These are phyloP conservation scores for Biscogniauxia marginata DNA, from an alignment of 2,329 filamentous ascomycete species.

Conservation along the genomic window DNA sequence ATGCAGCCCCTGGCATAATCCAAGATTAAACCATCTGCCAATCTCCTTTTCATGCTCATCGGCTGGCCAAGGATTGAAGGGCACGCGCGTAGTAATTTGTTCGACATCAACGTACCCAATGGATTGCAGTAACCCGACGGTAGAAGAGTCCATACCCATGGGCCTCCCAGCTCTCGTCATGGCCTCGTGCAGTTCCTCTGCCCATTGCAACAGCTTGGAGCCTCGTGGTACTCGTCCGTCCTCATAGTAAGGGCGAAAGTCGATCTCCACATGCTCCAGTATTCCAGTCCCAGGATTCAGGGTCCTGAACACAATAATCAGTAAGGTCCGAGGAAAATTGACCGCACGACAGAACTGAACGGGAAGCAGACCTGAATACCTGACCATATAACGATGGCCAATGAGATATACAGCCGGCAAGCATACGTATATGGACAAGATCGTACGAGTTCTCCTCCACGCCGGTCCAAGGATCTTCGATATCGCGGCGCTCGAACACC, in stretches of 20 bases:
- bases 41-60: slow-evolving; percentile 65
- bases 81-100: slow-evolving; percentile 66
- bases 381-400: slow-evolving; percentile 76
- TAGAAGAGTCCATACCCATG: slow-evolving; percentile 58
- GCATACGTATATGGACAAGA: slow-evolving; percentile 78
- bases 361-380: slow-evolving; percentile 56
- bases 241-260: slow-evolving; percentile 73
- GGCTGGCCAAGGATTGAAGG: slow-evolving; percentile 70
- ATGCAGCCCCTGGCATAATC: slow-evolving; percentile 70
- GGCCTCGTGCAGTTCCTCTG: slow-evolving; percentile 63
- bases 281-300: slow-evolving; percentile 72
- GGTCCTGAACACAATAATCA: slow-evolving; percentile 53
- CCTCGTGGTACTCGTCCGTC: slow-evolving; percentile 45
- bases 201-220: slow-evolving; percentile 67
- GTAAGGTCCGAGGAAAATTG: slow-evolving; percentile 6
- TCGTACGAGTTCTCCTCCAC: slow-evolving; percentile 63
- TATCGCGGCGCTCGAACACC: slow-evolving; percentile 69
- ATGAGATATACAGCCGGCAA: slow-evolving; percentile 72
- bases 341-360: not conserved
- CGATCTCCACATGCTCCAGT: slow-evolving; percentile 88
- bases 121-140: slow-evolving; percentile 58
- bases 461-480: slow-evolving; percentile 69
- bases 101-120: slow-evolving; percentile 80
- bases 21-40: slow-evolving; percentile 81
- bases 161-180: slow-evolving; percentile 65